Conservation (phyloP, 306 rosid species). For the Purshia tridentata region DNA sequence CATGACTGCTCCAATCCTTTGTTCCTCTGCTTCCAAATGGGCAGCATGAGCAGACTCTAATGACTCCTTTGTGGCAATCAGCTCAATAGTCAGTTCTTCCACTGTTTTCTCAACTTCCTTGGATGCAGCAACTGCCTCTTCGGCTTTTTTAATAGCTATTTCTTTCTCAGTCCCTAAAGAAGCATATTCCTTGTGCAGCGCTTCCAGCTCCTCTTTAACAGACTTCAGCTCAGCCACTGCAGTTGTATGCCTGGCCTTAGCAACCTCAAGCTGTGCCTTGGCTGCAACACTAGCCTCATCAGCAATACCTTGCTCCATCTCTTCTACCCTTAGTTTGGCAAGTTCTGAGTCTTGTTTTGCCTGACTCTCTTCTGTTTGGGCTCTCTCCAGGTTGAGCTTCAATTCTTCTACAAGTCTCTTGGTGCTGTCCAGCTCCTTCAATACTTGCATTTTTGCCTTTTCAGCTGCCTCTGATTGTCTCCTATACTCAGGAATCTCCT, state of each 20-base stretch:
- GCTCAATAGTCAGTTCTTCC: slow-evolving; percentile 86
- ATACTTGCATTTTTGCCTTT: slow-evolving; percentile 49
- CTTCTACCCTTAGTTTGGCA: slow-evolving; percentile 96
- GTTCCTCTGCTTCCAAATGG: slow-evolving; percentile 97
- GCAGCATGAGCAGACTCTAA: slow-evolving; percentile 88
- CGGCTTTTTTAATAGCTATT: slow-evolving; percentile 70
- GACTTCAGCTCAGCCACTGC: slow-evolving; percentile 76
- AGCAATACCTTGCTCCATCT: slow-evolving; percentile 99
- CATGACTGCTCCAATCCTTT: slow-evolving; percentile 88
- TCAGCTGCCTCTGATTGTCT: slow-evolving; percentile 68
- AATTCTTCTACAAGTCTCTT: slow-evolving; percentile 89
- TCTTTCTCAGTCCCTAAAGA: slow-evolving; percentile 71
- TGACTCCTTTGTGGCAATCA: slow-evolving; percentile 79
- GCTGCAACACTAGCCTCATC: slow-evolving; percentile 97
- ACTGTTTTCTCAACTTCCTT: slow-evolving; percentile 90
- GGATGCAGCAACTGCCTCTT: slow-evolving; percentile 78
- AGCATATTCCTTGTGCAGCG: slow-evolving; percentile 65
- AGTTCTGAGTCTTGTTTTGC: slow-evolving; percentile 98
- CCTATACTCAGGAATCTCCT: slow-evolving; percentile 74
- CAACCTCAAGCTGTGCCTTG: slow-evolving; percentile 97
- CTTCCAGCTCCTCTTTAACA: slow-evolving; percentile 78
- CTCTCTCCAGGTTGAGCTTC: slow-evolving; percentile 91
- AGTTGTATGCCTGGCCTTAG: slow-evolving; percentile 76
- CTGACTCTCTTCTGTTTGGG: slow-evolving; percentile 91
- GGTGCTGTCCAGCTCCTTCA: slow-evolving; percentile 78